Evolutionary conservation across 345 rosid species (phyloP).

Genomic region (Gossypium australe): DNA sequence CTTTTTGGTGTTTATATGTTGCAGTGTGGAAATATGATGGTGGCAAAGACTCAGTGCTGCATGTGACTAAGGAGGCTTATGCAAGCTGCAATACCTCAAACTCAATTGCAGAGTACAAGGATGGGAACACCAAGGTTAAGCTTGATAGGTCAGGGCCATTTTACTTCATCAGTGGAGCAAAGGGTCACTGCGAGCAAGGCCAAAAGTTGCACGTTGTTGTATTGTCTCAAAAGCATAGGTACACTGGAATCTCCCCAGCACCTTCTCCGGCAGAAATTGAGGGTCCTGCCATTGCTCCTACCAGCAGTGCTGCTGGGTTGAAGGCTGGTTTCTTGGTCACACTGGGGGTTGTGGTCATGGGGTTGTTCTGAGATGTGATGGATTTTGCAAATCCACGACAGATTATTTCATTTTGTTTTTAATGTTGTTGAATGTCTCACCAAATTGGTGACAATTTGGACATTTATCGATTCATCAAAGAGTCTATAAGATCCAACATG

Average conservation of each 20-base stretch:
- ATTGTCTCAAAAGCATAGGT: conserved; percentile 32
- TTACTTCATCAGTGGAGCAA: conserved; percentile 75
- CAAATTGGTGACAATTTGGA: neutral
- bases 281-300: conserved; percentile 61
- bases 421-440: neutral
- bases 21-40: conserved; percentile 71
- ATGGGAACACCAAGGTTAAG: conserved; percentile 62
- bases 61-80: conserved; percentile 59
- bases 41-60: conserved; percentile 62
- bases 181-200: conserved; percentile 69
- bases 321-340: conserved; percentile 16
- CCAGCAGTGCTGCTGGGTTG: conserved; percentile 36
- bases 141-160: conserved; percentile 55
- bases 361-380: conserved; percentile 20
- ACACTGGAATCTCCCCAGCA: conserved; percentile 47
- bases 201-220: conserved; percentile 73
- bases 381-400: neutral
- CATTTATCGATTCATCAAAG: neutral
- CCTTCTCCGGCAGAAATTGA: conserved; percentile 57
- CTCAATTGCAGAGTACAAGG: conserved; percentile 57
- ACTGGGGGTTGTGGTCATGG: conserved; percentile 20
- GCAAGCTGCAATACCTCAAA: conserved; percentile 49
- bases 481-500: neutral
- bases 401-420: neutral
- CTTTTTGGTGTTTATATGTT: neutral